Conservation (phyloP, 164 flowering plant species). For the Chimonanthus salicifolius region DNA sequence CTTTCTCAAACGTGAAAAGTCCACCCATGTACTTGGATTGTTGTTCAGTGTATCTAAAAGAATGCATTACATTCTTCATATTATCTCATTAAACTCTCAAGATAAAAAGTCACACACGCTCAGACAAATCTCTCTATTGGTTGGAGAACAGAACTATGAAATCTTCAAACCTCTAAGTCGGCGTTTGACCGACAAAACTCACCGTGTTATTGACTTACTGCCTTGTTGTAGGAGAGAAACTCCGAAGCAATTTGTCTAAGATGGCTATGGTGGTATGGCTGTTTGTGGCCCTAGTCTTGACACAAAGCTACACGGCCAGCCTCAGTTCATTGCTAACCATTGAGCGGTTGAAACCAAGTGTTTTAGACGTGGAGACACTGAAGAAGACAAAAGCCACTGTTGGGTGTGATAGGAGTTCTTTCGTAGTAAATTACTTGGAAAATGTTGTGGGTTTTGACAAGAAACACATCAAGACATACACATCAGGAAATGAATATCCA, state of each 20-base stretch:
- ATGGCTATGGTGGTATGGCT: conserved; percentile 24
- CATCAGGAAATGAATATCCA: neutral
- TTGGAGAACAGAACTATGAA: too few relatives aligned
- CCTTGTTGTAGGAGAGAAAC: conserved; percentile 13
- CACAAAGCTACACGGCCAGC: conserved; percentile 24
- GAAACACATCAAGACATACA: neutral
- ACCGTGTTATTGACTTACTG: too few relatives aligned
- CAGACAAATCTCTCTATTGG: too few relatives aligned
- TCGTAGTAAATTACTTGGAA: conserved; percentile 19
- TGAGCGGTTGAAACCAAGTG: neutral
- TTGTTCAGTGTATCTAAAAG: neutral
- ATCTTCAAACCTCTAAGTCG: too few relatives aligned
- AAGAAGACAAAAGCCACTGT: conserved; percentile 10
- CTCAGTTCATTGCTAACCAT: conserved; percentile 24
- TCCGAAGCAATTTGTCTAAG: conserved; percentile 19
- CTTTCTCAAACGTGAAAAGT: too few relatives aligned
- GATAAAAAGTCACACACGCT: too few relatives aligned
- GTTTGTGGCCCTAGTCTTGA: conserved; percentile 17
- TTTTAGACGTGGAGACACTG: conserved; percentile 16
- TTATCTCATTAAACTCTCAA: neutral
- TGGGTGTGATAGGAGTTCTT: conserved; percentile 25
- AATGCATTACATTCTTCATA: neutral
- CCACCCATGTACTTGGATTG: too few relatives aligned
- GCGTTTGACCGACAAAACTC: neutral
- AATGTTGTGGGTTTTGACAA: conserved; percentile 10